Evolutionary conservation across 305 asterid genomes (phyloP).

Genomic region (Fraxinus paxiana): DNA sequence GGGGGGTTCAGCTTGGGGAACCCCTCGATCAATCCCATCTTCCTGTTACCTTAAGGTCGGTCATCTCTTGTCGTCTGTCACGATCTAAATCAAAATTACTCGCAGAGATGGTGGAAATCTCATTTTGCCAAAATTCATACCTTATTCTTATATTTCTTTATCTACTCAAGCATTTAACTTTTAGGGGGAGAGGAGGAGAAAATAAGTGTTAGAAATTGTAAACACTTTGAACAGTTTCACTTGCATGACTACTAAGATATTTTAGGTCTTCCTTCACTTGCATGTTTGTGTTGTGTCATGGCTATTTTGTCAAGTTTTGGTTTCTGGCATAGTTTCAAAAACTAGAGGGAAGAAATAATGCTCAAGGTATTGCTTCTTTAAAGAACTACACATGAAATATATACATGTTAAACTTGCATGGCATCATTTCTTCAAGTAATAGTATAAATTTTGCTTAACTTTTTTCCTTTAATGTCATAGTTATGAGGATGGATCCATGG

Average conservation of each 20-base stretch:
- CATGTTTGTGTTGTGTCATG: background rate
- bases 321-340: background rate
- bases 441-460: background rate
- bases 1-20: background rate
- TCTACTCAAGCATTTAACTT: background rate
- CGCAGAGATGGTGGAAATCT: background rate
- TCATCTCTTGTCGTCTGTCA: background rate
- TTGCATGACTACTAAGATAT: background rate
- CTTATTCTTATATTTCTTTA: background rate
- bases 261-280: background rate
- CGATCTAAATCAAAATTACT: background rate
- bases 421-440: background rate
- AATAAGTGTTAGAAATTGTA: background rate
- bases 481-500: conserved; percentile 87
- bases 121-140: background rate
- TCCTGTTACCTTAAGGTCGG: background rate
- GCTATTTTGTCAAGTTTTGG: background rate
- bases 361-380: background rate
- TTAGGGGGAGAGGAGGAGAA: background rate
- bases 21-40: background rate
- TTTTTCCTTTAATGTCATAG: conserved; percentile 20
- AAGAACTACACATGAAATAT: background rate
- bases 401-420: background rate
- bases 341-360: background rate
- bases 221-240: background rate